Evolutionary conservation across 805 yeast species (phyloP).

Genomic region (Schizosaccharomyces lindneri): DNA sequence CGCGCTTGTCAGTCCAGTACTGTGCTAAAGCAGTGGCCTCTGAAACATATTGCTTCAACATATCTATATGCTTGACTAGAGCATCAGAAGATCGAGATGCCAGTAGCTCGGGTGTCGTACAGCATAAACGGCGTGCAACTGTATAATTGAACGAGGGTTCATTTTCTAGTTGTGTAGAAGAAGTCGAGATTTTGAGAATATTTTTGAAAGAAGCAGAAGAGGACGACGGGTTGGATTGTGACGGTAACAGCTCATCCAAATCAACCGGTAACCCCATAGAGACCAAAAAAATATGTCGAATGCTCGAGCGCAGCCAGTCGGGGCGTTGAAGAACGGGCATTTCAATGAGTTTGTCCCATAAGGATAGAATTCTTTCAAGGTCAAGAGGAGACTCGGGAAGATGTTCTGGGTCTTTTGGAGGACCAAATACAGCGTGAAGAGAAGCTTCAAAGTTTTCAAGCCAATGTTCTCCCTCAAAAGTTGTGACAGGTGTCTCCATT

Average conservation of each 20-base stretch:
- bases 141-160: not conserved
- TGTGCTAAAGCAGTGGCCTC: not conserved
- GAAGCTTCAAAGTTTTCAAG: not conserved
- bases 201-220: too few species aligned
- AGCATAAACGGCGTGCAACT: not conserved
- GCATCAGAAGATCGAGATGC: not conserved
- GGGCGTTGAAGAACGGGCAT: constrained; percentile 25
- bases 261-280: constrained; percentile 36
- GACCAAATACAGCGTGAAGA: not conserved
- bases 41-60: not conserved
- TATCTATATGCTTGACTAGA: not conserved
- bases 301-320: constrained; percentile 33
- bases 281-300: constrained; percentile 28
- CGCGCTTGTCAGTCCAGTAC: not conserved
- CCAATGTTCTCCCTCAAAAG: not conserved
- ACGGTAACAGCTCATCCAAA: constrained; percentile 21
- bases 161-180: not conserved
- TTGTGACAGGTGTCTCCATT: not conserved
- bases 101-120: not conserved
- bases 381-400: not conserved
- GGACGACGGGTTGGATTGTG: not conserved
- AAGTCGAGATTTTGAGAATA: not conserved
- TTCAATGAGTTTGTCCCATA: constrained; percentile 18
- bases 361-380: constrained; percentile 8
- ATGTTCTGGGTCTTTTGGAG: not conserved